Percentiles rank a stretch among this genome's conserved stretches.
Evolutionary conservation across 345 rosid species (phyloP).

Genomic region (Xanthoceras sorbifolium): DNA sequence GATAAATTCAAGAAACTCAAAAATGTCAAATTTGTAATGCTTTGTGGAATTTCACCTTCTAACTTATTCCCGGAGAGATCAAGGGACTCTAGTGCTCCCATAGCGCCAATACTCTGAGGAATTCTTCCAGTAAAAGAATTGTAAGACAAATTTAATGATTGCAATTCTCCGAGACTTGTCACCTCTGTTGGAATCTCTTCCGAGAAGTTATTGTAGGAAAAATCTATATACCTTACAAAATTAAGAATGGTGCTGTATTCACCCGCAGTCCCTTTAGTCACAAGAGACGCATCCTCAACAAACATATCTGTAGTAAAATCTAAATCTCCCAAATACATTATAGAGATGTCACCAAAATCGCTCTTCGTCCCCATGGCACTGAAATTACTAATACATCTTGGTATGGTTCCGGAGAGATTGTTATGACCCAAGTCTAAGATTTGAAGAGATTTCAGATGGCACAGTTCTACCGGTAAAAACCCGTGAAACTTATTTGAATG

Average conservation of each 20-base stretch:
- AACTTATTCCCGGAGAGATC: constrained; percentile 22
- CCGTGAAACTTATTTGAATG: constrained; percentile 27
- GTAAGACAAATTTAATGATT: constrained; percentile 17
- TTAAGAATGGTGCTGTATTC: background rate
- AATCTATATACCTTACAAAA: background rate
- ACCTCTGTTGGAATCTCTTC: background rate
- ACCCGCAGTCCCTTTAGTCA: background rate
- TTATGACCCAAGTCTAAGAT: constrained; percentile 20
- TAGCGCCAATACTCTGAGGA: constrained; percentile 9
- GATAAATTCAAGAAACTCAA: constrained; percentile 13
- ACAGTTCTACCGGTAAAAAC: constrained; percentile 22
- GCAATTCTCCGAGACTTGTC: background rate
- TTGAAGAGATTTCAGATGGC: background rate
- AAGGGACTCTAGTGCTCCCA: constrained; percentile 15
- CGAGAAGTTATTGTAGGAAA: background rate
- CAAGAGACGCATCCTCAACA: background rate
- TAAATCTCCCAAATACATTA: background rate
- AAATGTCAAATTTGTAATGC: constrained; percentile 10
- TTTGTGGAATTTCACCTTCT: constrained; percentile 23
- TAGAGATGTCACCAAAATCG: too few species aligned
- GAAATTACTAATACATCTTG: constrained; percentile 4
- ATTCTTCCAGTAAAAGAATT: constrained; percentile 13
- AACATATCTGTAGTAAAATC: accelerated
- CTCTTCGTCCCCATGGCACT: background rate
- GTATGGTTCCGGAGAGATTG: background rate